Evolutionary conservation across 2,329 filamentous ascomycete species (phyloP), one percentile per base, ranked within the genome.

Genomic region (Aureobasidium sp.): DNA sequence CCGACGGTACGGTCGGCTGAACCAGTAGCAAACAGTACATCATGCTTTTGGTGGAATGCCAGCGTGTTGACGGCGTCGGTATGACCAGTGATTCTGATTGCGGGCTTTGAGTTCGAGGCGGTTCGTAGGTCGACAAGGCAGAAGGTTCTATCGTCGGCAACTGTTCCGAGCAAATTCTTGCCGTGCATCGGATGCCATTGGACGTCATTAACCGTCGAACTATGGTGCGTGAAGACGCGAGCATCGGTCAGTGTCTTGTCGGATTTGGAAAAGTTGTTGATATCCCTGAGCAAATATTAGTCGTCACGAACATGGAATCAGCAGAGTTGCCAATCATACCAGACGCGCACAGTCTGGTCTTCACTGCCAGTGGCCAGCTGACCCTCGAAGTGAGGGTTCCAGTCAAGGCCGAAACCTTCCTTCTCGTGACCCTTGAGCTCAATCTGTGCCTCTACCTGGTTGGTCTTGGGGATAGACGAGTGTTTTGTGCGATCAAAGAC

Each of bases 401-500:
- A 98, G 68, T 85, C 86, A 50, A 98, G 75, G 1, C 90, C 93
- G 63, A 95, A 98, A 0, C 93, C 93, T 70, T 98, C 93, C 58
- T 81, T 80, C 55, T 80, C 84, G 70, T 98, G 93, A 3, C 93
- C 93, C 38, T 86, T 72, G 22, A 97, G 80, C 66, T 88, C 87
- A 54, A 95, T 84, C 66, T 97, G 88, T 22, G 90, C 85, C 62
- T 85, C 88, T 53, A 90, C 79, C 49, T 78, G 82, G 22, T 84
- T 68, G 30, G 61, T 58, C 54, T 67, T 80, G 6, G 91, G 90
- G 58, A 84, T 75, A 53, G 85, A 81, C 44, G 85, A 85, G 68
- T 97, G 91, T 77, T 96, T 97, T 50, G 91, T 95, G 60, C 91
- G 85, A 73, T 98, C 93, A 73, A 94, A 98, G 61, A 98, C 83